Conservation (phyloP, 2,329 filamentous ascomycete genomes). For the Colletotrichum viniferum region DNA sequence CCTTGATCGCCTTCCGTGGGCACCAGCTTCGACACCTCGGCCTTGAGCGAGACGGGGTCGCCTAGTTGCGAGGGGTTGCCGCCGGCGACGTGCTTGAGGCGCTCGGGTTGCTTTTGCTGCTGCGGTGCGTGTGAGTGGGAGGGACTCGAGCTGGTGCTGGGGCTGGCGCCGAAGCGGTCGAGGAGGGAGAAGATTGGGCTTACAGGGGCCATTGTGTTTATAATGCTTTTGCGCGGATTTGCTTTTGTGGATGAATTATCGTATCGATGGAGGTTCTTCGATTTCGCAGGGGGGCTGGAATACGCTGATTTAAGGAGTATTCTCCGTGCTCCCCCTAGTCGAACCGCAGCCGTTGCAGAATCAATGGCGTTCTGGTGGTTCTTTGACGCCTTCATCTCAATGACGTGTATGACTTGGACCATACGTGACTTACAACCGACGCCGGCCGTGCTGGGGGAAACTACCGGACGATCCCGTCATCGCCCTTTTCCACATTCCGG, state of each 20-base stretch:
- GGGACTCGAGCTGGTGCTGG: no score
- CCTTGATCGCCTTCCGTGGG: slow-evolving; percentile 15
- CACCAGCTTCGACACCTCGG: slow-evolving; percentile 29
- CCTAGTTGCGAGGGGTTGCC: slow-evolving; percentile 41
- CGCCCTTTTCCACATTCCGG: neutral
- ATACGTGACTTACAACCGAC: neutral
- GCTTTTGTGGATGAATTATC: neutral
- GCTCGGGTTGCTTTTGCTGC: slow-evolving; percentile 16
- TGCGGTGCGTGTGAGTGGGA: neutral
- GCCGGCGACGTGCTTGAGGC: slow-evolving; percentile 23
- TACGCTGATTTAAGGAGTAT: neutral
- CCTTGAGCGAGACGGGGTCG: slow-evolving; percentile 43
- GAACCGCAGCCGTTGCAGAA: neutral
- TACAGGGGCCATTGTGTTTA: slow-evolving; percentile 12
- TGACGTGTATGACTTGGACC: slow-evolving; percentile 20
- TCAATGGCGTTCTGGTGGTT: neutral
- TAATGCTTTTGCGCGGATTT: fast-evolving
- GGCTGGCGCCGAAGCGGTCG: neutral
- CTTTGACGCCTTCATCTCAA: slow-evolving; percentile 18
- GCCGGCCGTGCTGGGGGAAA: neutral
- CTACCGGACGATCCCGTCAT: neutral
- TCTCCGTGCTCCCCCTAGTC: neutral
- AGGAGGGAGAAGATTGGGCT: neutral
- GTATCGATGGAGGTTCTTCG: neutral
- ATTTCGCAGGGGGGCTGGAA: fast-evolving